Evolutionary conservation across 257 asterid species (phyloP), one percentile per base, ranked within the genome.

Genomic region (Nicotiana noctiflora): DNA sequence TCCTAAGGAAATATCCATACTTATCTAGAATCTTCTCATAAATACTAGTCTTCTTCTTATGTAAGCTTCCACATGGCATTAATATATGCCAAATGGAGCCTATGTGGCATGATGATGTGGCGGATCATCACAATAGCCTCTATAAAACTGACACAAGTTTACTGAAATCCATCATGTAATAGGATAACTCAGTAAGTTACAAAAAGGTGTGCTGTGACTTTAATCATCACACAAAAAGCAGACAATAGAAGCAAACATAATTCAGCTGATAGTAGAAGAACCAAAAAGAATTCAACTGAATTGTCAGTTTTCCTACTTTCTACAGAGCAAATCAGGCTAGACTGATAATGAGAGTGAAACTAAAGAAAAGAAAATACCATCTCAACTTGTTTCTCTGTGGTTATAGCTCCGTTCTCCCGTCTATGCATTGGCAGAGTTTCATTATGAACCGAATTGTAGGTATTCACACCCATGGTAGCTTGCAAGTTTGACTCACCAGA

Each of bases 311-410:
- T 49, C 61, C 8, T 21, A 74, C 37, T 74, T 74, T 19, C 34
- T 77, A 52, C 17, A 31, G 32, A 65, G 62, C 62, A 74, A 14
- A 49, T 74, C 40, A 49, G 25, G 79, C 79, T 40, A 74, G 60
- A 74, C 13, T 12, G 18, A 62, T 25, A 62, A 49, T 74, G 61
- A 74, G 60, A 84, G 80, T 56, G 52, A 83, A 57, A 61, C n/a
- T 25, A 59, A 21, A n/a, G 76, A 59, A 74, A 75, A 75, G 60
- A 59, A 79, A 51, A 34, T 87, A 94, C 98, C 92, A 64, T 86
- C 75, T 87, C 91, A 63, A 85, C 89, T 82, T 82, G 89, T 83
- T 85, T 86, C 37, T 34, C 77, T 76, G 80, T 80, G 61, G 84
- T 74, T 62, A 79, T 79, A 81, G 84, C 84, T 37, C 82, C 88